phyloP scores from a whole-genome alignment of 345 rosid species.

The Eucalyptus tenuipes region DNA sequence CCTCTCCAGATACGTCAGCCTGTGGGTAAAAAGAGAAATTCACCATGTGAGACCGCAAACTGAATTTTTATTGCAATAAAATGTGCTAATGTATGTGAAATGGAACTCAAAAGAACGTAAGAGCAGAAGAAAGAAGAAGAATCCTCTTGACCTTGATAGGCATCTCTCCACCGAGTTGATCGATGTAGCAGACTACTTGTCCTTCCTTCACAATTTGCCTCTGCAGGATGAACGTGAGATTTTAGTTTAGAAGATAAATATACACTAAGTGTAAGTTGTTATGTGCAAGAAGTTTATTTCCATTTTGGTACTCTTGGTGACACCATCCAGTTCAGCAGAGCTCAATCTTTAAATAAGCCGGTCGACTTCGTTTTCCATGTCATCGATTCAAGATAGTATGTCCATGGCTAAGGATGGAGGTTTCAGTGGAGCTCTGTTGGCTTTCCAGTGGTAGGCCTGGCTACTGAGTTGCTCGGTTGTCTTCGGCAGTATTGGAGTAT shows the following conservation, averaged over 20 bases:
- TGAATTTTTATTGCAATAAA: not conserved
- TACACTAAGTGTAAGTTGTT: not conserved
- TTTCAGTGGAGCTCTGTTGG: not conserved
- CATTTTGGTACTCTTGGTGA: not conserved
- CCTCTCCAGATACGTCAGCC: conserved; percentile 71
- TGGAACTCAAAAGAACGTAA: not conserved
- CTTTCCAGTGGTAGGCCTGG: not conserved
- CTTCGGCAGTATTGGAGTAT: not conserved
- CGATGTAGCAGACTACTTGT: conserved; percentile 73
- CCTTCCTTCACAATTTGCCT: conserved; percentile 83
- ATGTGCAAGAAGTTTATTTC: not conserved
- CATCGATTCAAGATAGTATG: not conserved
- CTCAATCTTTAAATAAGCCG: not conserved
- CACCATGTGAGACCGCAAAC: not conserved
- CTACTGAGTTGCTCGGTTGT: not conserved
- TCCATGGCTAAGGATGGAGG: not conserved
- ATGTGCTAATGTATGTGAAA: not conserved
- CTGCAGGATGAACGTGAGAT: conserved; percentile 18
- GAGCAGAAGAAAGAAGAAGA: not conserved
- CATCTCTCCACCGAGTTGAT: conserved; percentile 70
- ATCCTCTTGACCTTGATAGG: conserved; percentile 48
- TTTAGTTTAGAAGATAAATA: not conserved
- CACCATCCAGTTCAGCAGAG: not conserved
- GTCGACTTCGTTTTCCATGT: not conserved
- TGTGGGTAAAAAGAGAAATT: conserved; percentile 6